A percentile compares a stretch with the other conserved stretches of the same genome.
Conservation (phyloP, 2,329 filamentous ascomycete genomes). For the Colletotrichum plurivorum region DNA sequence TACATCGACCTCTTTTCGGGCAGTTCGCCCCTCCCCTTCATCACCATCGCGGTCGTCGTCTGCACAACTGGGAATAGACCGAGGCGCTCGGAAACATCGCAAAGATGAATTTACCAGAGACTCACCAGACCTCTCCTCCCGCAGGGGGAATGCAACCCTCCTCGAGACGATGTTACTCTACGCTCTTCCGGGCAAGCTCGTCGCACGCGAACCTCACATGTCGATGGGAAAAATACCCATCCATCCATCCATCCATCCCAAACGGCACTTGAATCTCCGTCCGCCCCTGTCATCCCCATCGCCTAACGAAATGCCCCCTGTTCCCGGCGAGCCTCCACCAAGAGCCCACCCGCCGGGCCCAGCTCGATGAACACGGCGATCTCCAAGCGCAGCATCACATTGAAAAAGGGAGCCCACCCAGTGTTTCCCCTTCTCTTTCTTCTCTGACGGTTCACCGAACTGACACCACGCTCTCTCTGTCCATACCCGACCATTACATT, state of each 20-base stretch:
- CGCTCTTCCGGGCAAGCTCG: constrained; percentile 18
- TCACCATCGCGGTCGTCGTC: too few relatives aligned
- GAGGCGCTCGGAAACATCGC: constrained; percentile 9
- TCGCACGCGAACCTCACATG: constrained; percentile 4
- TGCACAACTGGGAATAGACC: too few relatives aligned
- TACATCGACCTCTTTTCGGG: constrained; percentile 1
- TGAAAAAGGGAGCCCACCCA: constrained; percentile 23
- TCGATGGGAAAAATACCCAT: constrained; percentile 9
- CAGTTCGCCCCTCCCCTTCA: neutral
- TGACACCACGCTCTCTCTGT: constrained; percentile 9
- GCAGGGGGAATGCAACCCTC: constrained; percentile 8
- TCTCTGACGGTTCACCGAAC: constrained; percentile 10
- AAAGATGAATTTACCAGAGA: neutral
- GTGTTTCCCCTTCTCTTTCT: neutral
- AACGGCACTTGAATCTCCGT: constrained; percentile 35
- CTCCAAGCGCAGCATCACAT: neutral
- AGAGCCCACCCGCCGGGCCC: neutral
- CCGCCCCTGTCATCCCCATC: constrained; percentile 9
- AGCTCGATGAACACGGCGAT: neutral
- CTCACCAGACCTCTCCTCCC: constrained; percentile 1
- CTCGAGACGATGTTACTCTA: constrained; percentile 18
- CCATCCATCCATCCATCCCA: neutral
- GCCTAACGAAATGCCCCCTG: neutral
- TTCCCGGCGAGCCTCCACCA: too few relatives aligned
- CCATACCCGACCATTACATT: constrained; percentile 22